Conservation (phyloP, 2,329 filamentous ascomycete species). For the Beauveria scarabaeidicola region DNA sequence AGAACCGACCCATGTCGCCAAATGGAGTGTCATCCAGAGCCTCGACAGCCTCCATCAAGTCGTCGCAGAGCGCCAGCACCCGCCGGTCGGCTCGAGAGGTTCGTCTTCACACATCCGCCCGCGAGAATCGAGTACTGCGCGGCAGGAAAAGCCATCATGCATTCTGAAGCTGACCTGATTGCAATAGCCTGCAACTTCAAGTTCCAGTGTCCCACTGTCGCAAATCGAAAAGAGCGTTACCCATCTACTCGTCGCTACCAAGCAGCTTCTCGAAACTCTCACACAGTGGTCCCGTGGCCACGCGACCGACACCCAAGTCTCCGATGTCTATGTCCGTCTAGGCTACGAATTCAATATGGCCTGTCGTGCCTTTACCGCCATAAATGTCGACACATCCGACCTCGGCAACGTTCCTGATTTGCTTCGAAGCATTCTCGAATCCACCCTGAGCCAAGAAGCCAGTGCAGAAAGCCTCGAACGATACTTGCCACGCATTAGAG, state of each 20-base stretch:
- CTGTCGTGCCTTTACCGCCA: conserved; percentile 90
- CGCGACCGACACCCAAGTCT: conserved; percentile 89
- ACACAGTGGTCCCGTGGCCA: conserved; percentile 94
- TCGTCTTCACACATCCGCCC: not conserved
- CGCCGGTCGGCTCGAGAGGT: conserved; percentile 10
- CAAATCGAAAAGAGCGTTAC: conserved; percentile 99
- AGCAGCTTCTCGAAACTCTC: conserved; percentile 92
- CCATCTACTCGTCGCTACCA: conserved; percentile 92
- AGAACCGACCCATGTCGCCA: conserved; percentile 7
- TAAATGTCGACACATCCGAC: conserved; percentile 91
- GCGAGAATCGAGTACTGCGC: not conserved
- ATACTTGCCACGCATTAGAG: conserved; percentile 87
- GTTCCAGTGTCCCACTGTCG: conserved; percentile 67
- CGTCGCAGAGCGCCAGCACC: conserved; percentile 4
- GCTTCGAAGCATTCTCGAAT: conserved; percentile 82
- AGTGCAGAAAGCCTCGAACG: conserved; percentile 88
- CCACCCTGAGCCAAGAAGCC: conserved; percentile 92
- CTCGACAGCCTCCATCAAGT: conserved; percentile 9
- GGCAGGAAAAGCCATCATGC: not conserved
- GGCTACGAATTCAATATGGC: conserved; percentile 99
- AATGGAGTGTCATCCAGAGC: conserved; percentile 4
- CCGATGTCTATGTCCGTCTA: conserved; percentile 92
- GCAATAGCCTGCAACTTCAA: conserved; percentile 32
- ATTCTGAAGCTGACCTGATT: conserved; percentile 19
- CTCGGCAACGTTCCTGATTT: conserved; percentile 92